Percentiles rank a stretch among this genome's conserved stretches.
phyloP scores from a whole-genome alignment of 352 stramenopile species.

The Vaucheria bursata region DNA sequence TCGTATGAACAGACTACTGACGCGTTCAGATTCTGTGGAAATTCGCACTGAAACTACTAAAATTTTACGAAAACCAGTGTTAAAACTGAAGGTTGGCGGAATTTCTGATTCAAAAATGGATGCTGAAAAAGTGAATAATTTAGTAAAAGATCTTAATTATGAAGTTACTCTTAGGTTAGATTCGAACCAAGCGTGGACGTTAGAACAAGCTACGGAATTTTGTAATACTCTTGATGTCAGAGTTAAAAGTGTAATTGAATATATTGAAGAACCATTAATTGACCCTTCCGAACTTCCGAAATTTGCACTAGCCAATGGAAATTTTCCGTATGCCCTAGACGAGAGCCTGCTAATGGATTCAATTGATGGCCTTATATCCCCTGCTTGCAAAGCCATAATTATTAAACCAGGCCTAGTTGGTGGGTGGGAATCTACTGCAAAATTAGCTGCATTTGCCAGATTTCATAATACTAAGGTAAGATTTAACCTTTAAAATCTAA shows the following conservation, averaged over 20 bases:
- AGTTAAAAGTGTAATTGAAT: slow-evolving; percentile 9
- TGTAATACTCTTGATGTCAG: neutral
- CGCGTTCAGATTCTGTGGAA: slow-evolving; percentile 12
- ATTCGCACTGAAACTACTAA: too few relatives aligned
- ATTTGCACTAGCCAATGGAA: slow-evolving; percentile 12
- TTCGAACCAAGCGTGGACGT: slow-evolving; percentile 44
- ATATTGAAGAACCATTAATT: slow-evolving; percentile 39
- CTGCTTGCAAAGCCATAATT: slow-evolving; percentile 25
- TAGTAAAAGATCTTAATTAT: neutral
- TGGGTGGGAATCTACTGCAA: neutral
- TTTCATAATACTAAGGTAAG: neutral
- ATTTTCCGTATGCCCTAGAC: slow-evolving; percentile 34
- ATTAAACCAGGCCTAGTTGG: slow-evolving; percentile 28
- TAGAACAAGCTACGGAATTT: slow-evolving; percentile 39
- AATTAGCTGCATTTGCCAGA: slow-evolving; percentile 5
- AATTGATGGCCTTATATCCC: slow-evolving; percentile 5
- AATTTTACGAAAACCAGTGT: neutral
- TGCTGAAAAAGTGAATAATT: slow-evolving; percentile 9
- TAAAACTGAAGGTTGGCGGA: slow-evolving; percentile 44
- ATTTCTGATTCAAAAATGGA: slow-evolving; percentile 1
- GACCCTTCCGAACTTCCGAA: slow-evolving; percentile 18
- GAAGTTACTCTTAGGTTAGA: slow-evolving; percentile 20
- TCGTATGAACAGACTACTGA: slow-evolving; percentile 14
- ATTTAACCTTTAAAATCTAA: too few relatives aligned
- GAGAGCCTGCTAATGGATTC: too few relatives aligned